Base-by-base conservation (phyloP, 2,329 filamentous ascomycete genomes). In the Cytospora piceae region DNA sequence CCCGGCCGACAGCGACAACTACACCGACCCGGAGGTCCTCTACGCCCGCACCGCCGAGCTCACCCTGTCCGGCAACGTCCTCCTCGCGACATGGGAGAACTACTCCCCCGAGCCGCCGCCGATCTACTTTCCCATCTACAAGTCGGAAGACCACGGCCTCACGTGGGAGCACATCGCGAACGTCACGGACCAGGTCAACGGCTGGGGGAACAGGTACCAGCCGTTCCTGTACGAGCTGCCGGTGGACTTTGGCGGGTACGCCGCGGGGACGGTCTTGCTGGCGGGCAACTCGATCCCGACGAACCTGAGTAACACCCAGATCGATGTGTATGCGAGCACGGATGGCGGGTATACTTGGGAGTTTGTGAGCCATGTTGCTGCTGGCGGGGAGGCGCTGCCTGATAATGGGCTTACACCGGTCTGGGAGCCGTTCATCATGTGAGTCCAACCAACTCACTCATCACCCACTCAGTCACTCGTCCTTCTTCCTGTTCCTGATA, bases 341-440 rank as follows among this genome's bases (percentile, higher is more conserved):
- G 87, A 92, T 72, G 77, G 78, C 54, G 90, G 88, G 8, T 70
- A 76, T 39, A 87, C 83, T 1, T 92, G 89, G 90, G 77, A 84
- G 32, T 92, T 91, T 69, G 83, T 91, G 61, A 88, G 85, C 66
- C 83, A 87, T 69, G 84, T 92, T 54, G 89, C 88, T 0, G 77
- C 79, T 1, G 90, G 89, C 39, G 87, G 87, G n/a, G 80, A 81
- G 56, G 87, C 88, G 2, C 71, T 79, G 0, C 84, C 88, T 3
- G 82, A 85, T 71, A 90, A 92, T 71, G 89, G 87, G 1, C 74
- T 87, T 46, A 89, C 87, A 0, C 87, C 89, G 0, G 86, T 92
- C 24, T 92, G 90, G 90, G 90, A 92, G 74, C 90, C 90, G 0
- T 91, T 89, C 74, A 76, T 92, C 52, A 72, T 86, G 73, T 72